phyloP scores from a whole-genome alignment of 768 basidiomycete species.

The Albatrellus ellisii region DNA sequence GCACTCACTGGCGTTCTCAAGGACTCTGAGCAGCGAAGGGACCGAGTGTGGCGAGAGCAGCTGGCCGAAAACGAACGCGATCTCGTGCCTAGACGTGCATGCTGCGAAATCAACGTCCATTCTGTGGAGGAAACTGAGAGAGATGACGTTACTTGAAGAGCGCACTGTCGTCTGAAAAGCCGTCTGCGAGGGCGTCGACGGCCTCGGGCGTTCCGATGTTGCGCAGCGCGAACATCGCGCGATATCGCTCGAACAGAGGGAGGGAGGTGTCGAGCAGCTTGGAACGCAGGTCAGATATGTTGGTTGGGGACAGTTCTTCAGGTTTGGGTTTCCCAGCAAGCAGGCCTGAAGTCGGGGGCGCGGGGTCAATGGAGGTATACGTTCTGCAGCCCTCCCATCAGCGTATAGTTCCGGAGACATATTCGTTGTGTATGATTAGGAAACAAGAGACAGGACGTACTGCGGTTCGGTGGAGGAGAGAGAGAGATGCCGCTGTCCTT shows the following conservation, averaged over 20 bases:
- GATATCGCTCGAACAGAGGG: conserved; percentile 84
- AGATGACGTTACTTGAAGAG: conserved; percentile 83
- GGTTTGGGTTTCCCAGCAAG: conserved; percentile 40
- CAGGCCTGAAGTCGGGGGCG: conserved; percentile 61
- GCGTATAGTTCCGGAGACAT: not conserved
- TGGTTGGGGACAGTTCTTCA: conserved; percentile 32
- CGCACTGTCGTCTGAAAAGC: conserved; percentile 80
- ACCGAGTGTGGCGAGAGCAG: conserved; percentile 82
- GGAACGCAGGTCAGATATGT: conserved; percentile 40
- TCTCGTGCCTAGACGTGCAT: conserved; percentile 63
- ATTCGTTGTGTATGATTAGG: not conserved
- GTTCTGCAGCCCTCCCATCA: conserved; percentile 24
- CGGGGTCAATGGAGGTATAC: conserved; percentile 83
- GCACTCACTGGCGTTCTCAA: conserved; percentile 60
- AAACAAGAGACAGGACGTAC: too few relatives aligned
- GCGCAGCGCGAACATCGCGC: conserved; percentile 95
- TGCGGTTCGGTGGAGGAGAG: conserved; percentile 22
- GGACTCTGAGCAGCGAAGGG: conserved; percentile 66
- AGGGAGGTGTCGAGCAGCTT: conserved; percentile 53
- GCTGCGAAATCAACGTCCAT: not conserved
- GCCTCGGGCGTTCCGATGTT: conserved; percentile 83
- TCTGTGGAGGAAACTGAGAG: not conserved
- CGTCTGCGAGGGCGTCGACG: conserved; percentile 82
- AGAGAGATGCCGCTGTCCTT: conserved; percentile 38
- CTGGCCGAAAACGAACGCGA: conserved; percentile 97